Evolutionary conservation across 73 alveolate genomes (phyloP).

Genomic region (Stentor roeselii): DNA sequence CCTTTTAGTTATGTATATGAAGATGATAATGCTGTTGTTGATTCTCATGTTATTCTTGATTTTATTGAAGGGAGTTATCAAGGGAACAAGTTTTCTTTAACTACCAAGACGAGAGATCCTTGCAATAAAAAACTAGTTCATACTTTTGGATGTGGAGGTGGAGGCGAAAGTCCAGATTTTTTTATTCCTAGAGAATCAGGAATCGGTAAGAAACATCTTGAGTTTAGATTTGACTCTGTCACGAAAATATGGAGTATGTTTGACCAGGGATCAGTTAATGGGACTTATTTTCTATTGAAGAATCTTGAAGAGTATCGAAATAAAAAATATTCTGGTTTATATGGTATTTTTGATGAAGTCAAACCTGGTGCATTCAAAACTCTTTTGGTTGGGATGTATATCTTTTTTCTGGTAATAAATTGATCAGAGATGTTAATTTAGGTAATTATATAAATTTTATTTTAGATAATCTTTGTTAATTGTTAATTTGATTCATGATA

Average conservation of each 20-base stretch:
- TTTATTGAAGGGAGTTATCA: not conserved
- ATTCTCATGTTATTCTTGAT: not conserved
- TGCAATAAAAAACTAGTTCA: not conserved
- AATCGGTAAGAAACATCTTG: not conserved
- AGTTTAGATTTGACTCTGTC: not conserved
- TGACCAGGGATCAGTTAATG: not conserved
- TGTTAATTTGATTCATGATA: no score
- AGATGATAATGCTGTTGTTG: not conserved
- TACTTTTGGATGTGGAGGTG: constrained; percentile 20
- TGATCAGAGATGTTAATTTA: no score
- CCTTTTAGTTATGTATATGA: not conserved
- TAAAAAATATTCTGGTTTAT: not conserved
- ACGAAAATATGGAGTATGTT: not conserved
- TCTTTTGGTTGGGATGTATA: no score
- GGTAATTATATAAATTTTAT: no score
- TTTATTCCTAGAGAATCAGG: constrained; percentile 20
- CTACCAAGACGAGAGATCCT: not conserved
- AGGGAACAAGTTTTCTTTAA: not conserved
- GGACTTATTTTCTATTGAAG: not conserved
- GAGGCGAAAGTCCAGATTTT: not conserved
- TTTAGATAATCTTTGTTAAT: no score
- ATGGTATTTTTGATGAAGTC: not conserved
- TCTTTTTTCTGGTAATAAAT: no score
- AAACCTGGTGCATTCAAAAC: no score
- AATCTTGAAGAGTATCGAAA: not conserved